These are phyloP conservation scores for Artomyces pyxidatus DNA, from an alignment of 768 basidiomycete genomes.

Conservation along the genomic window DNA sequence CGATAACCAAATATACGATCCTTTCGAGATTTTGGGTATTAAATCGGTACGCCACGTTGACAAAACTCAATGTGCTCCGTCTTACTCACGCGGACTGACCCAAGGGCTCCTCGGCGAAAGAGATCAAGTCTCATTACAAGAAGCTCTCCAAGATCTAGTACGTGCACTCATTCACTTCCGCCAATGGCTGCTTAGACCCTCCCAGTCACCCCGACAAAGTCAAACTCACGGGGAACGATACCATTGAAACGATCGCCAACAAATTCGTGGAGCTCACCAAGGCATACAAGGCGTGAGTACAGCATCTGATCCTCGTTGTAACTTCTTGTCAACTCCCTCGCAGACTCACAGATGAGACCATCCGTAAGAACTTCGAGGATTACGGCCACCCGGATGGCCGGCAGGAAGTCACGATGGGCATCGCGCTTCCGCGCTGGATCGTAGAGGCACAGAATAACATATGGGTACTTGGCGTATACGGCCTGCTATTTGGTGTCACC, in stretches of 20 bases:
- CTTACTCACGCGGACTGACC: neutral
- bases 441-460: conserved; percentile 86
- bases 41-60: conserved; percentile 38
- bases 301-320: neutral
- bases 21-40: conserved; percentile 89
- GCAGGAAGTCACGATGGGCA: conserved; percentile 90
- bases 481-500: conserved; percentile 75
- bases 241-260: conserved; percentile 76
- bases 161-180: neutral
- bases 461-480: conserved; percentile 86
- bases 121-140: conserved; percentile 94
- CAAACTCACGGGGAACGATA: conserved; percentile 71
- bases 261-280: conserved; percentile 92
- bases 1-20: conserved; percentile 78
- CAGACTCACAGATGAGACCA: conserved; percentile 87
- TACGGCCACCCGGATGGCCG: conserved; percentile 96
- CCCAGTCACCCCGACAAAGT: conserved; percentile 95
- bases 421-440: conserved; percentile 91
- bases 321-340: neutral
- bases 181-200: neutral
- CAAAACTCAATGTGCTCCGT: no score
- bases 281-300: conserved; percentile 88
- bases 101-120: conserved; percentile 70
- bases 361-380: conserved; percentile 80
- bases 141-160: conserved; percentile 84